Base-by-base conservation (phyloP, 495 filamentous ascomycete genomes). In the Lophiotrema nucula region DNA sequence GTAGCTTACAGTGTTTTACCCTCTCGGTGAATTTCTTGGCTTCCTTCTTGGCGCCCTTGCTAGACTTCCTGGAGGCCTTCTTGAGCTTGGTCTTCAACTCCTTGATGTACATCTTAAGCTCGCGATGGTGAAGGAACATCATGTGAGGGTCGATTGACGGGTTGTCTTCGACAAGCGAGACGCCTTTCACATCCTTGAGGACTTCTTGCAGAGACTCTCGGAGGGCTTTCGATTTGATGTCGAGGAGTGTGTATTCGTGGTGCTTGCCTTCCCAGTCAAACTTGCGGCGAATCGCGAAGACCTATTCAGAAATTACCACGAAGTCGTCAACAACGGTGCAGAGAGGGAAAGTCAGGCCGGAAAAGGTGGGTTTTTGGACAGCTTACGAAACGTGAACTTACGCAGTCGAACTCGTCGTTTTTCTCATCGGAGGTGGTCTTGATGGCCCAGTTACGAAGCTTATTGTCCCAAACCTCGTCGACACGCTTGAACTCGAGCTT, bases 211-310 rank as follows among this genome's bases (percentile, higher is more conserved):
- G 75, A 19, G 83, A 84, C 53, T 90, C 85, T 10, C 85, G 85
- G 3, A 96, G 78, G 48, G 80, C 74, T 59, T 88, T 88, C 59
- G 88, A 92, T 73, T 95, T 95, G 71, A 96, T 88, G 64, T 95
- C 89, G 31, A 96, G 82, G 22, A 85, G 76, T 0, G 89, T 93
- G 25, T 84, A 79, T 56, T 43, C 10, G 8, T 81, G 74, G 67
- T 90, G 92, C 66, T 92, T 92, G 61, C 90, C 88, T 65, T 96
- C 88, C 84, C 87, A 92, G 67, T 90, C 84, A 66, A 95, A 95
- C 47, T 83, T 86, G 52, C 90, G 83, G 37, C 90, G 83, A 11
- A 95, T 88, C 26, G 88, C 90, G 73, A 96, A 96, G 41, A 92
- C 65, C 53, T 52, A 53, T 2, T 12, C n/a, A n/a, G n/a, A n/a